Evolutionary conservation across 2,329 filamentous ascomycete species (phyloP).

Genomic region (Ophiostoma tasmaniense): DNA sequence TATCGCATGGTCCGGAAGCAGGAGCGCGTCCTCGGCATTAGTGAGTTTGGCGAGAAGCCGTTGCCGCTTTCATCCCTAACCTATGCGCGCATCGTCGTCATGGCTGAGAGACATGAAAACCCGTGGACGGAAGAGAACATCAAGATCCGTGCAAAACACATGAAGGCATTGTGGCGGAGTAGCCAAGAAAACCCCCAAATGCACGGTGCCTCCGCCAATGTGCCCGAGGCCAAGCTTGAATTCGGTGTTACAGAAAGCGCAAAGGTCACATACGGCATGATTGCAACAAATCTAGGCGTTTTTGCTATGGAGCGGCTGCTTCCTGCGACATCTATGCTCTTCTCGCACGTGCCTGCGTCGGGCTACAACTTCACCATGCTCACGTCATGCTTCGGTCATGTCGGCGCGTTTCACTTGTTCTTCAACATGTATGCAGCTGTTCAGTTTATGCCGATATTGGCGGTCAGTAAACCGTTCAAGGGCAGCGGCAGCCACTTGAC

Average conservation of each 20-base stretch:
- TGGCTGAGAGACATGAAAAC: background rate
- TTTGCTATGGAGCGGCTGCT: conserved; percentile 17
- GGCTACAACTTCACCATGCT: conserved; percentile 24
- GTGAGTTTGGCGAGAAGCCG: background rate
- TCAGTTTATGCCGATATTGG: conserved; percentile 23
- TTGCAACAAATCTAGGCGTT: conserved; percentile 20
- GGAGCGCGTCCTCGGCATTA: conserved; percentile 6
- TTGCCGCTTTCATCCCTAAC: background rate
- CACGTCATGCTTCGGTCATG: conserved; percentile 27
- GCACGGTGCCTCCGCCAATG: background rate
- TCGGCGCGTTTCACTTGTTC: conserved; percentile 23
- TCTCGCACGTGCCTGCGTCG: conserved; percentile 20
- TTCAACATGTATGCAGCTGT: conserved; percentile 26
- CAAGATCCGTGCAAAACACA: background rate
- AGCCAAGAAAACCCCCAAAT: background rate
- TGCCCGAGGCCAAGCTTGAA: background rate
- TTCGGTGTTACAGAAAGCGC: conserved; percentile 15
- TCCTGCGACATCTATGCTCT: conserved; percentile 15
- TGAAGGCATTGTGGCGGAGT: background rate
- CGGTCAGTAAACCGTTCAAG: conserved; percentile 19
- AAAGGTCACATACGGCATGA: conserved; percentile 18
- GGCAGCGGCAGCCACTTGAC: conserved; percentile 23
- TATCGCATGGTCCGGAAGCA: conserved; percentile 15
- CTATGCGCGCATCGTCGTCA: background rate
- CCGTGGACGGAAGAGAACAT: conserved; percentile 6